Evolutionary conservation across 2,329 filamentous ascomycete genomes (phyloP), one percentile per base, ranked within the genome.

Genomic region (Fusarium anthophilum): DNA sequence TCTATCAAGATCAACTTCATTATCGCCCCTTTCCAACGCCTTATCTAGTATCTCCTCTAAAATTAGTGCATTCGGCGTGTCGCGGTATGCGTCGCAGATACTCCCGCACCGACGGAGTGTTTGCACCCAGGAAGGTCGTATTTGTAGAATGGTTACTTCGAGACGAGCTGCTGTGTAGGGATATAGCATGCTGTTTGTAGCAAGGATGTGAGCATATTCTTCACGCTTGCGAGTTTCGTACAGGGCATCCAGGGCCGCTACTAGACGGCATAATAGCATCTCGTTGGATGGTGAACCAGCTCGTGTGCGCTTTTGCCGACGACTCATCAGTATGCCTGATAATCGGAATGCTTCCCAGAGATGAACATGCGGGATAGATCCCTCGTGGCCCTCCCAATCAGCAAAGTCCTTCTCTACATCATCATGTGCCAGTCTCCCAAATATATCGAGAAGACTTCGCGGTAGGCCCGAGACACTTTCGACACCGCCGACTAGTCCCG

Each of bases 271-370:
- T 12, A 80, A 47, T 7, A 80, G 56, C 2, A 76, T 35, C 18
- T 79, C 76, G 3, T 55, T 57, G 0, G 35, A 63, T 2, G 64
- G 62, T 1, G 57, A 51, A 3, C 8, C 5, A 13, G 53, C 2
- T 7, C 8, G 15, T 15, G 5, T 18, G 28, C 15, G 65, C 22
- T 54, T 70, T 18, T 64, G 51, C 17, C 77, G 57, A 3, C 78
- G 76, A n/a, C 53, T 48, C 10, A 76, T 65, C 10, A 80, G 26
- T 7, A 80, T 70, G 0, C 77, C 79, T 6, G 79, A 61, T 30
- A 78, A 41, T 3, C 79, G 74, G 62, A 75, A 80, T 1, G 77
- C 70, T 24, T 80, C 79, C 79, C 79, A 80, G 7, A 80, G 70
- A 39, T 80, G 78, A 35, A 73, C 76, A 30, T 79, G 78, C 4